Conservation (phyloP, 2,329 filamentous ascomycete species). For the Colletotrichum brevisporum region DNA sequence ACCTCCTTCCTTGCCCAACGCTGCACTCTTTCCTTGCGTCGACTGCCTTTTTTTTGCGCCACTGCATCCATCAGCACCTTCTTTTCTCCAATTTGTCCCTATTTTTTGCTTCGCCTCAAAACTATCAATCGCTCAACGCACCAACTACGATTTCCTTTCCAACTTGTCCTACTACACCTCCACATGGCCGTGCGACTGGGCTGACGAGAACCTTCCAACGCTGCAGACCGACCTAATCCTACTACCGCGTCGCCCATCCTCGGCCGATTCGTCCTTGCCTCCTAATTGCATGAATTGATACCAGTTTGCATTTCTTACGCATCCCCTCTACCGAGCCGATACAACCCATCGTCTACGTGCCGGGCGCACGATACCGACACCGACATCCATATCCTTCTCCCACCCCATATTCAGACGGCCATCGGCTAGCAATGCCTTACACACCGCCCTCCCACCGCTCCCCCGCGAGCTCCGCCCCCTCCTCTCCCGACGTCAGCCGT, state of each 20-base stretch:
- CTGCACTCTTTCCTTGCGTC: not conserved
- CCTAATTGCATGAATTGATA: conserved; percentile 41
- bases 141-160: conserved; percentile 13
- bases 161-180: conserved; percentile 2
- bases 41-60: not conserved
- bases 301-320: conserved; percentile 35
- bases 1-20: not conserved
- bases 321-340: not conserved
- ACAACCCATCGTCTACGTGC: conserved; percentile 19
- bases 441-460: conserved; percentile 81
- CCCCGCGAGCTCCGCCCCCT: conserved; percentile 70
- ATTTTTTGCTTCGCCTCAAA: not conserved
- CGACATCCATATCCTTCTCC: not conserved
- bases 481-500: conserved; percentile 71
- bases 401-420: conserved; percentile 24
- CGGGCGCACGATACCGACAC: conserved; percentile 31
- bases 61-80: conserved; percentile 8
- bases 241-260: conserved; percentile 16
- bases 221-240: conserved; percentile 36
- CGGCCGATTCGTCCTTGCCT: conserved; percentile 1
- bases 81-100: conserved; percentile 6
- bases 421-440: conserved; percentile 81
- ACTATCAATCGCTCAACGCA: conserved; percentile 5
- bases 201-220: conserved; percentile 31
- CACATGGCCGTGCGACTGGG: conserved; percentile 23